phyloP scores from a whole-genome alignment of 2,329 filamentous ascomycete species.

The Cercospora zeina region DNA sequence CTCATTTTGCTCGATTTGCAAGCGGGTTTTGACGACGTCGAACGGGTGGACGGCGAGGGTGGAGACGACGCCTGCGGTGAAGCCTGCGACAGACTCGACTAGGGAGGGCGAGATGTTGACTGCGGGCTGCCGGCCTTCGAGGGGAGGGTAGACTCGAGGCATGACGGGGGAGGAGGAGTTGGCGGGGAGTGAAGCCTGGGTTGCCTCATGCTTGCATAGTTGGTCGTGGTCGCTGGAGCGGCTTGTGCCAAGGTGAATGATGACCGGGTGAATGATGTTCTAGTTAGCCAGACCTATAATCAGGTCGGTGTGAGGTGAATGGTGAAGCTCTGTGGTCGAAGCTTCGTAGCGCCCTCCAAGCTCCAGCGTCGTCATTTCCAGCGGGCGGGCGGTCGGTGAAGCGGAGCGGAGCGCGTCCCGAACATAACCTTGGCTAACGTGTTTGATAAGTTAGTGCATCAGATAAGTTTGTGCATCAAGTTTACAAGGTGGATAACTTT shows the following conservation, averaged over 20 bases:
- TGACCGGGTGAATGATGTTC: background rate
- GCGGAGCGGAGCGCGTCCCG: background rate
- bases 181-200: background rate
- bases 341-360: constrained; percentile 9
- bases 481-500: too few species aligned
- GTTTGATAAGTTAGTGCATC: too few species aligned
- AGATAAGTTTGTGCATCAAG: too few species aligned
- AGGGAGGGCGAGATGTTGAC: constrained; percentile 70
- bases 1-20: constrained; percentile 59
- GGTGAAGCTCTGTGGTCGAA: constrained; percentile 11
- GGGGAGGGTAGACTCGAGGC: constrained; percentile 53
- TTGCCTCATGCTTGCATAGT: constrained; percentile 17
- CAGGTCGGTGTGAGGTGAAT: constrained; percentile 3
- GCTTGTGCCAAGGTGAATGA: background rate
- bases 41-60: constrained; percentile 88
- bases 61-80: constrained; percentile 82
- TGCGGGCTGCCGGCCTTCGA: constrained; percentile 47
- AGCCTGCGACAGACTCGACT: constrained; percentile 85
- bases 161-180: constrained; percentile 37
- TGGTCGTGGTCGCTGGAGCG: background rate
- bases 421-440: background rate
- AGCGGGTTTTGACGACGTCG: constrained; percentile 92
- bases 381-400: background rate
- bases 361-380: constrained; percentile 5
- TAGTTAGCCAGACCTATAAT: background rate